Base-by-base conservation (phyloP, 352 stramenopile species). In the Globisporangium solare region DNA sequence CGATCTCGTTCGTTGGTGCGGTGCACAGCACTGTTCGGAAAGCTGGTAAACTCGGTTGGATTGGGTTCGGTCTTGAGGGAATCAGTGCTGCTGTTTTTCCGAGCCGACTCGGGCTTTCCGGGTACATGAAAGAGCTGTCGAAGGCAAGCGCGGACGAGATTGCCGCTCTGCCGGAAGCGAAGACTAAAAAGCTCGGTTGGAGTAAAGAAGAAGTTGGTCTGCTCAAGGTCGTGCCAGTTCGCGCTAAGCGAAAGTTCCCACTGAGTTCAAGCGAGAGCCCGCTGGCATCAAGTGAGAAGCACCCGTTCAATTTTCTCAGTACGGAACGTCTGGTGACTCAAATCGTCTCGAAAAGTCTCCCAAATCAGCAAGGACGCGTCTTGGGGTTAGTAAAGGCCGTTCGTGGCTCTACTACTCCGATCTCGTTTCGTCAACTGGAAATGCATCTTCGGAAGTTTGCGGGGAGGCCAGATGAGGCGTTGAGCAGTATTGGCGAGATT, bases 21-120 rank as follows among this genome's bases (percentile, higher is more conserved):
- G 62, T 88, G 40, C 69, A 76, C 13, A 48, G 61, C 2, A 50
- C 68, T 0, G 46, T 64, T 21, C 52, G 15, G 10, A 35, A 14
- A 11, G 66, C 56, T n/a, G 21, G 35, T 1, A 55, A 32, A 21
- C 57, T 90, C 1, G 73, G 60, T 10, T 89, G 76, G 78, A 47
- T 89, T 13, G 83, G 83, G 12, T 89, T 81, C 60, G 79, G 77
- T n/a, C 58, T 91, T 18, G 83, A 94, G 58, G 83, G 83, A 14
- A 74, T 94, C 52, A 79, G 64, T n/a, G 60, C 75, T 0, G 46
- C 64, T 1, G 71, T 79, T 11, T 83, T 81, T 43, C 68, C 92
- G 24, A 71, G 56, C 54, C 79, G 82, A 3, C 66, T 92, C 20
- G 83, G 81, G 0, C 68, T 94, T 10, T 58, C 60, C 47, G 88